Evolutionary conservation across 208 protist genomes (phyloP).

Genomic region (Acanthamoeba culbertsoni): DNA sequence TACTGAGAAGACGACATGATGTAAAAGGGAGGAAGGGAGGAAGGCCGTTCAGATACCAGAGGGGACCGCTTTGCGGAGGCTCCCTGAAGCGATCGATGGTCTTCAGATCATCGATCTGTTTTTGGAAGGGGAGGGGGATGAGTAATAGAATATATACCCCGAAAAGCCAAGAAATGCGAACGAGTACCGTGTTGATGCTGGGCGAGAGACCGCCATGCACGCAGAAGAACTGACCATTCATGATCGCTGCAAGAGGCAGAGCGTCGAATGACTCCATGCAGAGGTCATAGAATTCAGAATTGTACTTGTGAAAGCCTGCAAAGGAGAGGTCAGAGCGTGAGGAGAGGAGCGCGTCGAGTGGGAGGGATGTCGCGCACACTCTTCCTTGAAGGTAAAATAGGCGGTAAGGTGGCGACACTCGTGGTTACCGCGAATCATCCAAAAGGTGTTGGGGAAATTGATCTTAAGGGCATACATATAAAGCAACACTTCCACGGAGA

Average conservation of each 20-base stretch:
- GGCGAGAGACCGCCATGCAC: slow-evolving; percentile 97
- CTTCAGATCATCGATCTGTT: no score
- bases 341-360: neutral
- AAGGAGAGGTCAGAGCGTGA: neutral
- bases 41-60: no score
- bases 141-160: neutral
- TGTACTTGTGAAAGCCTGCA: slow-evolving; percentile 94
- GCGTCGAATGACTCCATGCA: slow-evolving; percentile 99
- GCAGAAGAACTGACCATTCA: slow-evolving; percentile 99
- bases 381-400: slow-evolving; percentile 99
- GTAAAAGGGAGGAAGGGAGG: neutral
- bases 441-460: slow-evolving; percentile 95
- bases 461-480: slow-evolving; percentile 89
- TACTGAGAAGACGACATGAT: neutral
- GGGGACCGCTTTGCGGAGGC: no score
- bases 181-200: slow-evolving; percentile 90
- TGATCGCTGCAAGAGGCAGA: slow-evolving; percentile 96
- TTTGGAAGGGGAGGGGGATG: neutral
- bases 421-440: slow-evolving; percentile 98
- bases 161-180: neutral
- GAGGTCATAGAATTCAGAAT: slow-evolving; percentile 97
- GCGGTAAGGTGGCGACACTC: slow-evolving; percentile 97
- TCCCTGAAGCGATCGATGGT: no score
- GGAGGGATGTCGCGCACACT: slow-evolving; percentile 87
- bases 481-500: no score